Base-by-base conservation (phyloP, 495 filamentous ascomycete genomes). In the Tuber aestivum region DNA sequence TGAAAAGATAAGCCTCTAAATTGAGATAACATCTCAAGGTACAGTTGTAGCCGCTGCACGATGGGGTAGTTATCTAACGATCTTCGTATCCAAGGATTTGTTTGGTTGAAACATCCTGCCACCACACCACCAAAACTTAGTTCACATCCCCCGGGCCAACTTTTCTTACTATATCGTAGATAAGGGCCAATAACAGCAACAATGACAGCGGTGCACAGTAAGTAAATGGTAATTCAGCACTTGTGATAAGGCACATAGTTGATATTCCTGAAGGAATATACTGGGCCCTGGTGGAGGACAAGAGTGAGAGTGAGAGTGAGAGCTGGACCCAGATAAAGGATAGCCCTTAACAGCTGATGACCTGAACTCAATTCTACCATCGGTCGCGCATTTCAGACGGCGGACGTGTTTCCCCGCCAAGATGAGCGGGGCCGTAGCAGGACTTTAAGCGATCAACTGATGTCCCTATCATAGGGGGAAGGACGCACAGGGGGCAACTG, bases 371-470 rank as follows among this genome's bases (percentile, higher is more conserved):
- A 35, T 65, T 56, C n/a, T 27, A 7, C 50, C 23, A n/a, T 27
- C 35, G 56, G 14, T 65, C 32, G 56, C n/a, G 23, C 12, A 65
- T n/a, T 65, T 65, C 56, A 32, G n/a, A 32, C 56, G 56, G n/a
- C 50, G 50, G 50, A 32, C 8, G 56, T 32, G 27, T 16, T 65
- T 32, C 56, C n/a, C n/a, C 27, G n/a, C 50, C n/a, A 65, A 32
- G 56, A 65, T 65, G 27, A 65, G 27, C n/a, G 56, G 27, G 56
- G 35, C 35, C 56, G 14, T 65, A 65, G 56, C 16, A 65, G 56
- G 56, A 35, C 56, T 65, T 65, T 65, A 65, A 65, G 56, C 27
- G 56, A 65, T 35, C 56, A 65, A 65, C 56, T 18, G 27, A 65
- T 65, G 56, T 18, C 27, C 56, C 56, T 5, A 12, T 27, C 27